These are phyloP conservation scores for Yamadazyma triangularis DNA, from an alignment of 1,139 yeast species.

Conservation along the genomic window DNA sequence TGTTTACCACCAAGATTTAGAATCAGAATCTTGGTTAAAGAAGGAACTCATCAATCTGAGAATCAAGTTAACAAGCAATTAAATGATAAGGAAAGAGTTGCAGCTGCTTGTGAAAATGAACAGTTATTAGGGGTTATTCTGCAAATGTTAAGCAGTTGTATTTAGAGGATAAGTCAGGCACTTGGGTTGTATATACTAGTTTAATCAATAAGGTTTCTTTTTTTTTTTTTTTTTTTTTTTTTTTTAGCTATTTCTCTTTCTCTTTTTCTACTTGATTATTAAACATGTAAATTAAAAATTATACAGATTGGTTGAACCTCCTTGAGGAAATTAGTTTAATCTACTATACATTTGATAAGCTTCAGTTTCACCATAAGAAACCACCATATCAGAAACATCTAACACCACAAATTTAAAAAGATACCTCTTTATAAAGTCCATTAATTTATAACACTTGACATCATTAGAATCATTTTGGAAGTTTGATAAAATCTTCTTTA, in stretches of 20 bases:
- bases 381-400: slow-evolving; percentile 36
- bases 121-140: slow-evolving; percentile 84
- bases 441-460: slow-evolving; percentile 21
- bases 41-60: slow-evolving; percentile 95
- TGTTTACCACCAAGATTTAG: slow-evolving; percentile 84
- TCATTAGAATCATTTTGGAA: slow-evolving; percentile 10
- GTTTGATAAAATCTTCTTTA: slow-evolving; percentile 12
- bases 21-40: slow-evolving; percentile 72
- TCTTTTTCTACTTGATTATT: too few relatives aligned
- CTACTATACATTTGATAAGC: slow-evolving; percentile 16
- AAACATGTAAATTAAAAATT: too few relatives aligned
- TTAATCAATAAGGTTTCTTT: too few relatives aligned
- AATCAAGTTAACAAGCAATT: slow-evolving; percentile 93
- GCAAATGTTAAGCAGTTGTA: slow-evolving; percentile 86
- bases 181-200: too few relatives aligned
- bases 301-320: too few relatives aligned
- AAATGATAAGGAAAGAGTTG: slow-evolving; percentile 95
- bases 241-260: too few relatives aligned
- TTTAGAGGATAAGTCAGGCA: too few relatives aligned
- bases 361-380: slow-evolving; percentile 28
- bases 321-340: slow-evolving; percentile 3
- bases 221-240: too few relatives aligned
- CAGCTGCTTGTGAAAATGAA: slow-evolving; percentile 97
- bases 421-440: slow-evolving; percentile 35
- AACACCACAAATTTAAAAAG: slow-evolving; percentile 36